Percentiles rank a stretch among this genome's conserved stretches.
phyloP scores from a whole-genome alignment of 2,329 filamentous ascomycete genomes.

The Pseudogymnoascus sp. region DNA sequence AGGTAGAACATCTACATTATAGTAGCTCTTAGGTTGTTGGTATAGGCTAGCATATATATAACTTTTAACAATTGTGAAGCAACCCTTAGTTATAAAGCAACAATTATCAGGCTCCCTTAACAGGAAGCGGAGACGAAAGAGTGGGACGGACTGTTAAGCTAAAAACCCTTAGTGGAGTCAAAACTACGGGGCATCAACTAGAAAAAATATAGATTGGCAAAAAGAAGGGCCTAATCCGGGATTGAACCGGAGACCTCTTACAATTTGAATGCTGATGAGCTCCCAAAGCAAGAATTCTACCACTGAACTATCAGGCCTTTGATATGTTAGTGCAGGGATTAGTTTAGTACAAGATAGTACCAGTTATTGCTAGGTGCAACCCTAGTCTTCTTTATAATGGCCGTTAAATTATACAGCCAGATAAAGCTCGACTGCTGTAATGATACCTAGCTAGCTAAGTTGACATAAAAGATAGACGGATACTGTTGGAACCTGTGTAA shows the following conservation, averaged over 20 bases:
- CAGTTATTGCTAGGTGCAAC: not conserved
- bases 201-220: not conserved
- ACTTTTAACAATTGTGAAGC: too few relatives aligned
- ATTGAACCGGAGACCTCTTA: not conserved
- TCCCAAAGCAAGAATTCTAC: not conserved
- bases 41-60: too few relatives aligned
- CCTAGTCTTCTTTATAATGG: not conserved
- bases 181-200: not conserved
- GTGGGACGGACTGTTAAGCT: not conserved
- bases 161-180: not conserved
- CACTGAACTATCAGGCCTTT: slow-evolving; percentile 2
- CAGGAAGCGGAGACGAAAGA: not conserved
- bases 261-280: not conserved
- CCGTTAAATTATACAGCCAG: not conserved
- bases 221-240: not conserved
- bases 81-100: too few relatives aligned
- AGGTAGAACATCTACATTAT: too few relatives aligned
- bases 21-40: too few relatives aligned
- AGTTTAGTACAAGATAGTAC: not conserved
- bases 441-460: not conserved
- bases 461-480: not conserved
- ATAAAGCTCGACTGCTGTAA: not conserved
- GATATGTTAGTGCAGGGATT: not conserved
- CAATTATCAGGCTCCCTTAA: too few relatives aligned
- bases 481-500: too few relatives aligned